Percentiles rank a stretch among this genome's conserved stretches.
Evolutionary conservation across 2,329 filamentous ascomycete species (phyloP).

Genomic region (Penicillium sumatraense): DNA sequence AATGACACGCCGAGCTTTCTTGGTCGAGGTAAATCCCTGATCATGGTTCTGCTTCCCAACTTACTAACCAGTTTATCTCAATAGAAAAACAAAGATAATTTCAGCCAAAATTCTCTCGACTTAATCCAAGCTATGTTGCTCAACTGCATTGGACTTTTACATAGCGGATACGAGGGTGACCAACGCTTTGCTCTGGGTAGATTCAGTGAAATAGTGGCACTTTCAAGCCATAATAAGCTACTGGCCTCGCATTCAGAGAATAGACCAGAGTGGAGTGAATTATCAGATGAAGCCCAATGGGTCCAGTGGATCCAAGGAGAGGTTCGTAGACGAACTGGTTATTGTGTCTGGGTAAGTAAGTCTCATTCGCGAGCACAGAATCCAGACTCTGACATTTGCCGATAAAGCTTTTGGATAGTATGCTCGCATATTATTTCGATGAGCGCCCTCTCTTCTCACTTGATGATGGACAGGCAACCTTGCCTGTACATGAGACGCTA

Average conservation of each 20-base stretch:
- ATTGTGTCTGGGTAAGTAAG: conserved; percentile 48
- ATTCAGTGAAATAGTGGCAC: conserved; percentile 35
- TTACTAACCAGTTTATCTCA: conserved; percentile 2
- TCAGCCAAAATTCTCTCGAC: conserved; percentile 27
- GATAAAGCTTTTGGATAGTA: conserved; percentile 47
- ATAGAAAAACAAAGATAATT: conserved; percentile 33
- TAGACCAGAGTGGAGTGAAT: neutral
- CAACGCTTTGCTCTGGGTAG: conserved; percentile 29
- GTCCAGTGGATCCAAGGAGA: conserved; percentile 44
- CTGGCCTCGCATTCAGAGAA: conserved; percentile 7
- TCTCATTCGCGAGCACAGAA: neutral
- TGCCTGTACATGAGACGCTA: conserved; percentile 47
- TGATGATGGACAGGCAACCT: conserved; percentile 44
- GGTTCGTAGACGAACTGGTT: conserved; percentile 43
- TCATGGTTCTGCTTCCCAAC: neutral
- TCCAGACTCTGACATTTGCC: neutral
- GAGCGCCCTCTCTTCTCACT: conserved; percentile 41
- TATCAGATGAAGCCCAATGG: conserved; percentile 33
- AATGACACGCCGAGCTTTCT: conserved; percentile 45
- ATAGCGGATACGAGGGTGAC: conserved; percentile 29
- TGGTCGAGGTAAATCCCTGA: conserved; percentile 34
- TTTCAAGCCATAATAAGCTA: conserved; percentile 29
- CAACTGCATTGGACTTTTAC: conserved; percentile 39
- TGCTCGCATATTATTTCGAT: conserved; percentile 45
- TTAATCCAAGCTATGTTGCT: conserved; percentile 36